Conservation (phyloP, 805 yeast genomes). For the Lachancea thermotolerans region DNA sequence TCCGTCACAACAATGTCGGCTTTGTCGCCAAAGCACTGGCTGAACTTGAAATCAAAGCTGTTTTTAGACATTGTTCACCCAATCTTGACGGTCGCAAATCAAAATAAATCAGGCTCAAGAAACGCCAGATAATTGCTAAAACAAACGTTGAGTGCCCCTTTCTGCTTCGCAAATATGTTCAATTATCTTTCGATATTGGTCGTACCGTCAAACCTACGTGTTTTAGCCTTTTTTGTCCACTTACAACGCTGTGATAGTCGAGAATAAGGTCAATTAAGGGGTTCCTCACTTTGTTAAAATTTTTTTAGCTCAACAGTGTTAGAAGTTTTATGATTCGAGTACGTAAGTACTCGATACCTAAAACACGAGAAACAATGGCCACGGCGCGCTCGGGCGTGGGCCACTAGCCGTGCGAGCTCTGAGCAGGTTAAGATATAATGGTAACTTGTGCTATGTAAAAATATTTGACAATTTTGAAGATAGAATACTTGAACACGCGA, state of each 20-base stretch:
- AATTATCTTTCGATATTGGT: neutral
- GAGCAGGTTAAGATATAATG: neutral
- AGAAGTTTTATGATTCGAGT: neutral
- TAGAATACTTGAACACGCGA: constrained; percentile 7
- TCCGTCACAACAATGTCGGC: constrained; percentile 96
- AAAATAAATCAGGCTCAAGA: neutral
- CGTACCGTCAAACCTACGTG: neutral
- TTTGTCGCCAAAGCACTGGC: constrained; percentile 98
- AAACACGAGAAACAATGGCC: neutral
- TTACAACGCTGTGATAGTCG: neutral
- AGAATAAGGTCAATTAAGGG: neutral
- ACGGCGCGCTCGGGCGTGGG: too few relatives aligned
- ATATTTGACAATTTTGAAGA: neutral
- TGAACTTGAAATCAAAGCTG: constrained; percentile 54
- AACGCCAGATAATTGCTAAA: neutral
- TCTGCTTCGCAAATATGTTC: neutral
- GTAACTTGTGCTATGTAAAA: constrained; percentile 4
- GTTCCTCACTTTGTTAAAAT: neutral
- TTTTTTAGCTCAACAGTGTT: neutral
- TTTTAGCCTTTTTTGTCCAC: neutral
- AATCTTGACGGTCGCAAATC: neutral
- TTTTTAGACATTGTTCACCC: constrained; percentile 25
- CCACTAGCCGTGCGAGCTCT: too few relatives aligned
- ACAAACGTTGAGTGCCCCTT: neutral
- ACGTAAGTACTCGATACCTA: too few relatives aligned